Evolutionary conservation across 306 rosid species (phyloP), one percentile per base, ranked within the genome.

Genomic region (Coriaria nepalensis): DNA sequence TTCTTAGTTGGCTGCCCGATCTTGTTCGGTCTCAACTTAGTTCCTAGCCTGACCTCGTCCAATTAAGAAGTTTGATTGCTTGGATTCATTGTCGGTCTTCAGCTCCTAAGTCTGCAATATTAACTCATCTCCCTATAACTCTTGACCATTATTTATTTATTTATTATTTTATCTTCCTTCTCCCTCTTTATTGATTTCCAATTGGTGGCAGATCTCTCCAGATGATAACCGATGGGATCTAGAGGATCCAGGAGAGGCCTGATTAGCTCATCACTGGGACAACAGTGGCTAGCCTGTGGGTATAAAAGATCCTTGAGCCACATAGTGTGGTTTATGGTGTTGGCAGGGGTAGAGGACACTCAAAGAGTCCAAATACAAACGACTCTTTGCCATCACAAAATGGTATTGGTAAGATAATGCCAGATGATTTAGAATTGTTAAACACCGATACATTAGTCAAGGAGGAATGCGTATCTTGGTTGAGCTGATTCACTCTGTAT

Each of bases 181-280:
- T 47, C 8, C 37, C 35, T 14, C 14, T 10, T 32, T 20, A 20
- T 33, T n/a, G 2, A 50, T 43, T 47, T 4, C 10, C 45, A 58
- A 11, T 29, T 63, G 43, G 49, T 41, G 35, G 40, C 85, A 81
- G 98, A 82, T 82, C 53, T 75, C 93, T 34, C 80, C 78, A 0
- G 88, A 73, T 66, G 98, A 85, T 70, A 69, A 85, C 56, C 76
- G 68, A 62, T 92, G 98, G 98, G 95, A 81, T 45, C 77, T 69
- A 20, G 90, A 75, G 45, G 84, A 76, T 44, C 70, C 53, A 4
- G 74, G 70, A 61, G 51, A 63, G 39, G 35, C 29, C 29, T 3
- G 29, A 20, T 20, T 20, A 20, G 29, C 59, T 38, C 80, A 58
- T 53, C 74, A 70, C 66, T 73, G 72, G 39, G 58, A 68, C 35